Evolutionary conservation across 129 eudicot genomes (phyloP), one percentile per base, ranked within the genome.

Genomic region (Tagetes patula): DNA sequence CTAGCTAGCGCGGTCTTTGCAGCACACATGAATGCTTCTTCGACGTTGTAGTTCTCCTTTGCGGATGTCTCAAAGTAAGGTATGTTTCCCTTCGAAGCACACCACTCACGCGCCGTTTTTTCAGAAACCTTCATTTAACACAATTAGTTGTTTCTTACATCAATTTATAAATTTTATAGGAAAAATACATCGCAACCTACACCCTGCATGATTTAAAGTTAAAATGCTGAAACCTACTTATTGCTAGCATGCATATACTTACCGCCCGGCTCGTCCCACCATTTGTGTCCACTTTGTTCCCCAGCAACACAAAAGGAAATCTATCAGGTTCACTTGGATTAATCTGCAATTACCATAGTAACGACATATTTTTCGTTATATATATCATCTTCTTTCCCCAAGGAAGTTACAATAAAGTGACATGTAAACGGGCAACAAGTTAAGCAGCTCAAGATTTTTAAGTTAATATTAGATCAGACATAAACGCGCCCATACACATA

Each of bases 51-150:
- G 65, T 88, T 82, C 75, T 92, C 96, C 72, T 92, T 92, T 1
- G 98, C 98, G 0, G 98, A 92, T 20, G 98, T 92, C 88, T 87
- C 96, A 66, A 81, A 87, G 77, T 92, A 89, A 12, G 96, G 96
- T 82, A 91, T 91, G 63, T 91, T 85, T 73, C 91, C 95, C 63
- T 69, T 87, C 2, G 82, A 63, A 49, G 82, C 81, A 74, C 98
- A 94, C 98, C 98, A 94, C 36, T 90, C 98, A 65, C 78, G 80
- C n/a, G 91, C 98, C 6, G 70, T 83, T 62, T 87, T 87, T 77
- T 88, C 86, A 13, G 92, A 82, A 12, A 94, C 95, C 98, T 92
- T 60, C 70, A 82, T 71, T 40, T 32, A 70, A 13, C 67, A 61
- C 67, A 11, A 31, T 34, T 14, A 36, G 33, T 43, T 0, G 9